Evolutionary conservation across 2,329 filamentous ascomycete genomes (phyloP).

Genomic region (Colletotrichum echinochloae): DNA sequence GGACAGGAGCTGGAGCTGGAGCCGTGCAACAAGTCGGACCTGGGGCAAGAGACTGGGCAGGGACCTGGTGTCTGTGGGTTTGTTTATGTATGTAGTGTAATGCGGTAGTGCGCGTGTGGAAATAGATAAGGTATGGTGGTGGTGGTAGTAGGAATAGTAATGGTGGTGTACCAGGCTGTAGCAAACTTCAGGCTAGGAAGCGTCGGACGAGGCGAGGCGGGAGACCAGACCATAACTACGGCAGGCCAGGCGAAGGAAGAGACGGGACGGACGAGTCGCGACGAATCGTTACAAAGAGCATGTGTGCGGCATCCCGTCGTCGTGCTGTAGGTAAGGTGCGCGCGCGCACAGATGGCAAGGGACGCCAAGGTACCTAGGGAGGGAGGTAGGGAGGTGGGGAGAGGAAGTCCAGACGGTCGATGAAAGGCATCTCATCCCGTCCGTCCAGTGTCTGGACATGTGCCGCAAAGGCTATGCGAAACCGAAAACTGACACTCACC

Average conservation of each 20-base stretch:
- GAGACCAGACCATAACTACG: constrained; percentile 30
- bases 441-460: neutral
- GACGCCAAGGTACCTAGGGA: constrained; percentile 5
- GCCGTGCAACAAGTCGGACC: constrained; percentile 8
- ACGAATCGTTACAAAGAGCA: constrained; percentile 10
- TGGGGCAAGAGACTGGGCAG: constrained; percentile 16
- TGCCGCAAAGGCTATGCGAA: constrained; percentile 10
- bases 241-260: constrained; percentile 30
- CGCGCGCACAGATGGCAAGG: neutral
- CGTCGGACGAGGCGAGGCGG: constrained; percentile 9
- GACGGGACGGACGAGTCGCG: constrained; percentile 30
- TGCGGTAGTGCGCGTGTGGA: constrained; percentile 23
- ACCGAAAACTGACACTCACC: constrained; percentile 46
- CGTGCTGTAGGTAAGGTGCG: constrained; percentile 5
- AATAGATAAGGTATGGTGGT: constrained; percentile 18
- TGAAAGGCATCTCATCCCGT: constrained; percentile 1
- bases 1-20: neutral
- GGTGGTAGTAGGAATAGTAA: constrained; percentile 14
- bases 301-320: constrained; percentile 3
- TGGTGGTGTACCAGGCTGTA: constrained; percentile 3
- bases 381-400: neutral
- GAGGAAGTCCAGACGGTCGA: neutral
- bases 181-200: constrained; percentile 8
- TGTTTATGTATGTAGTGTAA: neutral
- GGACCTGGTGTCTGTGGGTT: constrained; percentile 26